phyloP scores from a whole-genome alignment of 1,284 basidiomycete species.

The Tilletia indica region DNA sequence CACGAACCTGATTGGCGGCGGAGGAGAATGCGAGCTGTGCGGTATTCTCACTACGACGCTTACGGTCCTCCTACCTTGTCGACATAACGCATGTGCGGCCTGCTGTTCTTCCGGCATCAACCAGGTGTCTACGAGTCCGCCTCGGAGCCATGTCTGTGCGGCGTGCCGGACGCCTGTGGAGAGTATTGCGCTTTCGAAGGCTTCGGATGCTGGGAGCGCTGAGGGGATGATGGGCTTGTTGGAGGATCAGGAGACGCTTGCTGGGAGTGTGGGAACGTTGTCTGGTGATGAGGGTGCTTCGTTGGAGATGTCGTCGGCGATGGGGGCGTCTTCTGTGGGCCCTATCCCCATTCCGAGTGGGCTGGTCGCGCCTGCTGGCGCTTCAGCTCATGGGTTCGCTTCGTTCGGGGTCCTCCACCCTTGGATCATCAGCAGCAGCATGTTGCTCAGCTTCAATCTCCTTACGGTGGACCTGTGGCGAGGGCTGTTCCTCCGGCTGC shows the following conservation, averaged over 20 bases:
- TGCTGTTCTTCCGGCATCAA: conserved; percentile 23
- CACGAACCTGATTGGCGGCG: background rate
- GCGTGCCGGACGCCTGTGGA: conserved; percentile 19
- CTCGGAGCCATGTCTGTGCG: conserved; percentile 18
- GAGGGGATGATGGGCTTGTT: background rate
- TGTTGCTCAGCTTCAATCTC: background rate
- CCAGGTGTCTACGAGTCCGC: conserved; percentile 22
- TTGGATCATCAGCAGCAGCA: too few relatives aligned
- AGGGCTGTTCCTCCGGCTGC: too few relatives aligned
- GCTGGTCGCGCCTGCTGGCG: too few relatives aligned
- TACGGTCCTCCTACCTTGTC: conserved; percentile 17
- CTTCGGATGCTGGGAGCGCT: too few relatives aligned
- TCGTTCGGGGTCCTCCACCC: too few relatives aligned
- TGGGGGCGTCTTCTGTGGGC: too few relatives aligned
- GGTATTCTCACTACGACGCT: background rate
- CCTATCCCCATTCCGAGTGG: too few relatives aligned
- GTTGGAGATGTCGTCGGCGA: too few relatives aligned
- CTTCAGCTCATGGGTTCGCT: too few relatives aligned
- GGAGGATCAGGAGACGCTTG: too few relatives aligned
- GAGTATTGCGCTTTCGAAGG: conserved; percentile 11
- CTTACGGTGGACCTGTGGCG: background rate
- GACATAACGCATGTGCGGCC: conserved; percentile 16
- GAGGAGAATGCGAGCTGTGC: conserved; percentile 19
- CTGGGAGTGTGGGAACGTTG: too few relatives aligned
- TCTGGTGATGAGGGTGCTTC: too few relatives aligned